Evolutionary conservation across 129 eudicot species (phyloP).

Genomic region (Helianthus annuus): HanXRQr2.0-SUNRISE NC_035436.2:184220255-184220754

Average conservation of each 20-base stretch:
- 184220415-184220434: constrained; percentile 75
- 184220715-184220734: not conserved
- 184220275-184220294: constrained; percentile 1
- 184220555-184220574: constrained; percentile 12
- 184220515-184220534: constrained; percentile 5
- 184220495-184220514: not conserved
- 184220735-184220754: constrained; percentile 8
- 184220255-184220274: not conserved
- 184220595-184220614: constrained; percentile 12
- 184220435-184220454: constrained; percentile 75
- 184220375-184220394: constrained; percentile 79
- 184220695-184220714: too few species aligned
- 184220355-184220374: constrained; percentile 87
- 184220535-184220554: constrained; percentile 1
- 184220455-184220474: constrained; percentile 30
- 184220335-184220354: not conserved
- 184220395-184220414: constrained; percentile 90
- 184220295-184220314: constrained; percentile 16
- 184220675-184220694: not conserved
- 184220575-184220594: not conserved
- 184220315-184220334: not conserved
- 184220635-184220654: not conserved
- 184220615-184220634: not conserved
- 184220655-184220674: not conserved
- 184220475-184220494: not conserved